Evolutionary conservation across 768 basidiomycete genomes (phyloP).

Genomic region (Amanita molliuscula): DNA sequence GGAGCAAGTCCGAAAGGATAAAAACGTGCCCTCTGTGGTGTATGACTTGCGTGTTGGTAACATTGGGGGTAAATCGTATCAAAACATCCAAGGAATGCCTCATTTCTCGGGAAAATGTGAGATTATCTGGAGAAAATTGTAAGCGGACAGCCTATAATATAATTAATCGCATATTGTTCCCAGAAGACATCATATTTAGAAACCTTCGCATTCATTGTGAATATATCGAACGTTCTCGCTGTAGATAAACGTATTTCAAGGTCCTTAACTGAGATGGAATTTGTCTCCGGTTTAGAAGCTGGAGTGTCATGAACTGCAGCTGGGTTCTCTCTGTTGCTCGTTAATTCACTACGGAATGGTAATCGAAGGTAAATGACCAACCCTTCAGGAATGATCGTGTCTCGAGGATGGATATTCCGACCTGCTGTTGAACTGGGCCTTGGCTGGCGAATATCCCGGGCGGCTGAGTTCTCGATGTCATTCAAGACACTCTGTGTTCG

Average conservation of each 20-base stretch:
- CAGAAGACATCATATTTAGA: slow-evolving; percentile 5
- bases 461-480: background rate
- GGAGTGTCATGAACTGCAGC: background rate
- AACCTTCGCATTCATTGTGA: slow-evolving; percentile 92
- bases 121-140: slow-evolving; percentile 75
- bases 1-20: slow-evolving; percentile 86
- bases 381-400: slow-evolving; percentile 53
- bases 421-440: slow-evolving; percentile 12
- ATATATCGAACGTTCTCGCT: slow-evolving; percentile 79
- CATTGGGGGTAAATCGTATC: slow-evolving; percentile 67
- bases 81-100: slow-evolving; percentile 62
- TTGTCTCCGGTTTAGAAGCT: slow-evolving; percentile 23
- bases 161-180: background rate
- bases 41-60: slow-evolving; percentile 65
- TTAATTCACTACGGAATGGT: background rate
- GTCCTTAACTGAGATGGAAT: slow-evolving; percentile 56
- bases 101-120: slow-evolving; percentile 72
- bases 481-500: slow-evolving; percentile 20
- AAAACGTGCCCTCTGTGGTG: slow-evolving; percentile 76
- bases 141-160: slow-evolving; percentile 67
- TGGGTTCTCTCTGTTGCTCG: background rate
- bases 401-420: slow-evolving; percentile 30
- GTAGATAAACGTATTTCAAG: slow-evolving; percentile 76
- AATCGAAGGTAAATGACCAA: slow-evolving; percentile 40
- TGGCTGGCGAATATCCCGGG: background rate